Conservation (phyloP, 805 yeast species). For the Saturnispora serradocipensis region DNA sequence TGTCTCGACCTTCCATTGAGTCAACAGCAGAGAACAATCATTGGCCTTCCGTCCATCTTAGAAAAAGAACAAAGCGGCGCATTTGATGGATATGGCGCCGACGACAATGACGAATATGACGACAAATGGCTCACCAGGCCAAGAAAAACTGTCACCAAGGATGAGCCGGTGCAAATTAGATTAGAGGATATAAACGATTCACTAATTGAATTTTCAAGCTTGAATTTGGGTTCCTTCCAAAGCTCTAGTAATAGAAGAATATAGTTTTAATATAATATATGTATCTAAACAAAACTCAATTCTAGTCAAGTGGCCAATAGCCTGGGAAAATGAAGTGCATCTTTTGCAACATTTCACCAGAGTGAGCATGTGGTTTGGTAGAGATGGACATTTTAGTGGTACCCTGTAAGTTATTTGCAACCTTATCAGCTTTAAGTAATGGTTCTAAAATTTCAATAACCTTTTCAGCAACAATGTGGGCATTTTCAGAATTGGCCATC, state of each 20-base stretch:
- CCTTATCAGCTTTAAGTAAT: constrained; percentile 45
- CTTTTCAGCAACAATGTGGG: constrained; percentile 64
- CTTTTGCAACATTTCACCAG: constrained; percentile 62
- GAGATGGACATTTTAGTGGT: constrained; percentile 74
- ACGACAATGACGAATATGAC: constrained; percentile 1
- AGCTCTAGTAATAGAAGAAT: background rate
- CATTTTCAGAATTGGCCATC: constrained; percentile 79
- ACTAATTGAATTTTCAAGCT: background rate
- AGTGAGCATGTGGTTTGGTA: constrained; percentile 66
- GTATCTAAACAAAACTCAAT: background rate
- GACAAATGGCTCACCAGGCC: background rate
- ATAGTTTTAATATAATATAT: background rate
- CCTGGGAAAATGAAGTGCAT: constrained; percentile 88
- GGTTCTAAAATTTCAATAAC: constrained; percentile 60
- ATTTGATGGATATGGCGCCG: constrained; percentile 5
- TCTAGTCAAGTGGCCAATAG: constrained; percentile 53
- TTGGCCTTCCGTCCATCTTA: constrained; percentile 31
- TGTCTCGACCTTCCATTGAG: constrained; percentile 44
- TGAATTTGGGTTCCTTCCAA: background rate
- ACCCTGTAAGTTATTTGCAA: constrained; percentile 67
- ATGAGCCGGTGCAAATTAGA: constrained; percentile 4
- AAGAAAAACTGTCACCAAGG: background rate
- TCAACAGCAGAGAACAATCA: constrained; percentile 35
- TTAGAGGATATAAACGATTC: constrained; percentile 2
- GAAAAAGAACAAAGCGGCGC: background rate